phyloP scores from a whole-genome alignment of 345 rosid genomes.

The Aurinia saxatilis region DNA sequence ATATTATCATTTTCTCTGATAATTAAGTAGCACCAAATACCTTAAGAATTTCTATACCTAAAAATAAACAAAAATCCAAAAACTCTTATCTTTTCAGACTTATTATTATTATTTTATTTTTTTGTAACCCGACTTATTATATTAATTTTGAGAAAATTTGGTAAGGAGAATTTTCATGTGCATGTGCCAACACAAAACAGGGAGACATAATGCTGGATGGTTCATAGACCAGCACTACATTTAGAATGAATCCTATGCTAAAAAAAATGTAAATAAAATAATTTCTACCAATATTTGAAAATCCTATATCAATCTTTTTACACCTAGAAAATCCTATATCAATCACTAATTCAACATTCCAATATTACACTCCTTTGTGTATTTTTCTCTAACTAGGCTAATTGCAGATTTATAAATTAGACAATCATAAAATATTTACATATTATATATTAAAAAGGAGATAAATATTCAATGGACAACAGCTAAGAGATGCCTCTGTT shows the following conservation, averaged over 20 bases:
- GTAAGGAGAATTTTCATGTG: not conserved
- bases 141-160: not conserved
- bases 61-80: not conserved
- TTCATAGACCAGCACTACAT: slow-evolving; percentile 1
- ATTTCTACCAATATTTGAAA: not conserved
- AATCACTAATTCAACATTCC: too few relatives aligned
- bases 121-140: too few relatives aligned
- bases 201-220: slow-evolving; percentile 21
- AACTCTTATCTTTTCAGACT: not conserved
- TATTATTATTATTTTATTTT: not conserved
- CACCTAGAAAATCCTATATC: too few relatives aligned
- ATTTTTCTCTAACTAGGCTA: too few relatives aligned
- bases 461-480: slow-evolving; percentile 29
- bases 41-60: not conserved
- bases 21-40: not conserved
- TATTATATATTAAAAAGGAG: not conserved
- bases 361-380: too few relatives aligned
- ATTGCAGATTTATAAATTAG: too few relatives aligned
- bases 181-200: slow-evolving; percentile 17
- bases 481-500: slow-evolving; percentile 29
- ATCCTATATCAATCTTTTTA: too few relatives aligned
- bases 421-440: too few relatives aligned
- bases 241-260: slow-evolving; percentile 6
- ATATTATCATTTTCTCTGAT: not conserved
- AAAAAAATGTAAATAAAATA: not conserved